Base-by-base conservation (phyloP, 345 rosid genomes). In the Citropsis articulata region DNA sequence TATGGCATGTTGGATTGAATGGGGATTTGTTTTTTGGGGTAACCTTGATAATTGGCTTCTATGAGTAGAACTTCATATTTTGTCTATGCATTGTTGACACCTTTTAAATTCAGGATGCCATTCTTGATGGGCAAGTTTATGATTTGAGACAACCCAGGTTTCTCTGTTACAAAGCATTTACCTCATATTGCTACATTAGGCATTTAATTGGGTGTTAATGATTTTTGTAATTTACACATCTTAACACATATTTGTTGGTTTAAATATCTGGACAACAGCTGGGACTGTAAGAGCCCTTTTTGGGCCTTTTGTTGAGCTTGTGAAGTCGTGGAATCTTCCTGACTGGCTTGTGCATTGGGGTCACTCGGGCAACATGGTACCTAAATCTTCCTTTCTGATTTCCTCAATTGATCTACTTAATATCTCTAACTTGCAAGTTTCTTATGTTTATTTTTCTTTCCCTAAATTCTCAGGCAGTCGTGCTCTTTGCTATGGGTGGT, bases 291-390 rank as follows among this genome's bases (percentile, higher is more conserved):
- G 85, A 73, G 89, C 97, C 85, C 83, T 88, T 13, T 78, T 88
- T 56, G 92, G 87, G 65, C 98, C 99, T 14, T 86, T 92, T 69
- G 97, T 85, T 84, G 97, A 96, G 88, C 79, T 91, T 77, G 93
- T 96, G 69, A 88, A 90, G 79, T 86, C 95, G 10, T 86, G 66
- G 87, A 90, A 88, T 82, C 92, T 94, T 72, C 98, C 97, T 72
- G 93, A 65, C 27, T 92, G 95, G 97, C 97, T 95, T 55, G 95
- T 95, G 69, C 99, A 96, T 31, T 96, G 98, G 98, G 99, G 96
- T 31, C 97, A 93, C 77, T 97, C 95, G 2, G 98, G 97, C 50
- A 93, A 92, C 87, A 93, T 93, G 97, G 97, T 90, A 86, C 55
- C 50, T 45, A 45, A 45, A 45, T 45, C 36, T 35, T 48, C 60